These are phyloP conservation scores for Plenodomus tracheiphilus DNA, from an alignment of 2,329 filamentous ascomycete species.

Conservation along the genomic window DNA sequence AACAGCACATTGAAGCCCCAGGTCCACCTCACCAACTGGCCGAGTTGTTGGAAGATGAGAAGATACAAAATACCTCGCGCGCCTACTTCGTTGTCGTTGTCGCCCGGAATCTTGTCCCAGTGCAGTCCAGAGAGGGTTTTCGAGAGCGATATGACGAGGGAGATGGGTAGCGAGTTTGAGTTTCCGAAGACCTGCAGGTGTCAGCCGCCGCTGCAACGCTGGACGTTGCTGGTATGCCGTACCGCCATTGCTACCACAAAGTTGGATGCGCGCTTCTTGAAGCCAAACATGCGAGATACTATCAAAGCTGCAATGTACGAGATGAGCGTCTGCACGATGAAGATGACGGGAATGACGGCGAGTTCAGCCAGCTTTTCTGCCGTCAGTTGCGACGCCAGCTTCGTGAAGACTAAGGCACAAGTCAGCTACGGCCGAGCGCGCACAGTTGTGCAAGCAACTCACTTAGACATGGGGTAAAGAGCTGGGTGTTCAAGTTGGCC, in stretches of 20 bases:
- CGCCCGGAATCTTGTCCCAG: constrained; percentile 87
- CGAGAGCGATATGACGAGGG: constrained; percentile 88
- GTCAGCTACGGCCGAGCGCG: constrained; percentile 10
- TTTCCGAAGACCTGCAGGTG: constrained; percentile 79
- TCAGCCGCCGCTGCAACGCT: constrained; percentile 14
- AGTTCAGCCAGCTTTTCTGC: constrained; percentile 88
- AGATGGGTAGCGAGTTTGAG: constrained; percentile 96
- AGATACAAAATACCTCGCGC: constrained; percentile 94
- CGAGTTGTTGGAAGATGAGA: constrained; percentile 95
- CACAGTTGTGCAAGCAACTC: constrained; percentile 30
- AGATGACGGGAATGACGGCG: constrained; percentile 93
- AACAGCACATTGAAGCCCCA: constrained; percentile 96
- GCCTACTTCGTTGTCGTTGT: constrained; percentile 93
- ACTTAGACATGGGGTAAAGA: constrained; percentile 98
- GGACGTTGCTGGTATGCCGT: constrained; percentile 31
- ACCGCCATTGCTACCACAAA: constrained; percentile 96
- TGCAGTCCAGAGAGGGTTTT: constrained; percentile 90
- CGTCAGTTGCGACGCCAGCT: constrained; percentile 91
- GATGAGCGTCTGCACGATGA: constrained; percentile 81
- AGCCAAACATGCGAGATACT: constrained; percentile 75
- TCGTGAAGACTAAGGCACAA: constrained; percentile 76
- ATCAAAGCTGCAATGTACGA: constrained; percentile 77
- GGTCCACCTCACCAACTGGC: constrained; percentile 93
- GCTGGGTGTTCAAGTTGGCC: constrained; percentile 91
- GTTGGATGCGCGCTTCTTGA: constrained; percentile 84